These are phyloP conservation scores for Liquidambar formosana DNA, from an alignment of 164 flowering plant species.

Conservation along the genomic window DNA sequence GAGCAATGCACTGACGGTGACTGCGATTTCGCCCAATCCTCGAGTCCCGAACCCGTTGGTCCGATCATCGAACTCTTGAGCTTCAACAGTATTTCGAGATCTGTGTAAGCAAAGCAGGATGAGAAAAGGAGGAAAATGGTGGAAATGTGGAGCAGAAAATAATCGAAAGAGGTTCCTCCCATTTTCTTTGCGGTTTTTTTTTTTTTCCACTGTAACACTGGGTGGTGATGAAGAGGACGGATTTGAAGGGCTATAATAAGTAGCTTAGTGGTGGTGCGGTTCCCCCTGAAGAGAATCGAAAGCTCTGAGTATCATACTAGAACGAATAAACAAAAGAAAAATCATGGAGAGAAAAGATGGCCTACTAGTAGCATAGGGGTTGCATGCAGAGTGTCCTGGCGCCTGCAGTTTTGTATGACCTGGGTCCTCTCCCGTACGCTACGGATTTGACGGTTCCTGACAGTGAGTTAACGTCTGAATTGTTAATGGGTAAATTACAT, in stretches of 20 bases:
- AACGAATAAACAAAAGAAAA: constrained; percentile 10
- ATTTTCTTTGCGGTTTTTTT: too few species aligned
- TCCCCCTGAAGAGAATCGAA: constrained; percentile 28
- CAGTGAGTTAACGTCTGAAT: neutral
- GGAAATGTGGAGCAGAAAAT: constrained; percentile 3
- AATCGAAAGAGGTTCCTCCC: constrained; percentile 3
- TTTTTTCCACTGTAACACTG: neutral
- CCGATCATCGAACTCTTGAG: constrained; percentile 52
- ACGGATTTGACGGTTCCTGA: neutral
- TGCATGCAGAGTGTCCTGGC: neutral
- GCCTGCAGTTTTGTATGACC: neutral
- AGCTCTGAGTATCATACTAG: constrained; percentile 7
- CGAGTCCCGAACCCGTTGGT: constrained; percentile 41
- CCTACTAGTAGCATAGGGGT: too few species aligned
- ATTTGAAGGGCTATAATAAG: neutral
- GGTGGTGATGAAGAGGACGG: neutral
- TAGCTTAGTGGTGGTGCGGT: too few species aligned
- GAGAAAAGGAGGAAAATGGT: constrained; percentile 9
- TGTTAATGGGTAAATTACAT: too few species aligned
- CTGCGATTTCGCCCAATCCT: constrained; percentile 52
- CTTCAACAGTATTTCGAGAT: constrained; percentile 47
- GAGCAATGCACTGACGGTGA: constrained; percentile 53
- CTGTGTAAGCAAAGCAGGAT: constrained; percentile 21
- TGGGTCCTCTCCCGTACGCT: neutral
- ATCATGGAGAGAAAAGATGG: neutral